Evolutionary conservation across 1,139 yeast genomes (phyloP), one percentile per base, ranked within the genome.

Genomic region (Kodamaea plutei): DNA sequence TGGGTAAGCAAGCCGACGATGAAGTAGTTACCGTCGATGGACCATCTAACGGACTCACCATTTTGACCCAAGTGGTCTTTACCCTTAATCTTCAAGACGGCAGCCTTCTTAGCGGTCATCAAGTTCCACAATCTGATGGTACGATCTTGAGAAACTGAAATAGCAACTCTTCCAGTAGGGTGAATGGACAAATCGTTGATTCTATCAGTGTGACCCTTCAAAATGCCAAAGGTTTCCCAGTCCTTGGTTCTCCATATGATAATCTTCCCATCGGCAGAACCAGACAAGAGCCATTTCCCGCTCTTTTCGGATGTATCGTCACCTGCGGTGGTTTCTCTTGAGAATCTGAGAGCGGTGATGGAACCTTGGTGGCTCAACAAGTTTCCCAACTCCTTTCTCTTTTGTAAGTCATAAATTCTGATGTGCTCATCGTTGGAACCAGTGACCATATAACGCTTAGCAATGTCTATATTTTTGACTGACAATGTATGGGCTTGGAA

Each of bases 351-450:
- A 10, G 79, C 69, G 1, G 95, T 84, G 34, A 91, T 77, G 8
- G 94, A 81, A 5, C 98, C 98, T 43, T 79, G 85, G 52, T 91
- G 99, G 36, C 88, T 84, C 50, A 89, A 64, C 39, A 91, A 63
- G 4, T 94, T 84, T 4, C 98, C 99, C 37, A 91, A 66, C 55
- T 93, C 99, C 49, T 88, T 88, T 50, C 98, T 76, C 56, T 85
- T 88, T 50, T 88, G 96, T 40, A 91, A 66, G 60, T 91, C 99
- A 54, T 93, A 91, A 20, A 91, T 84, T 48, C 95, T 77, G 39
- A 91, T 89, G 53, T 88, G 95, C 56, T 93, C 98, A 55, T 91
- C 99, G 53, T 89, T 89, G 4, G 95, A 82, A 5, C 99, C 99
- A 4, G 96, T 84, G 3, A 87, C 96, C 33, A 91, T 65, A 52